phyloP scores from a whole-genome alignment of 2,329 filamentous ascomycete genomes.

The Sphaerostilbella broomeana region DNA sequence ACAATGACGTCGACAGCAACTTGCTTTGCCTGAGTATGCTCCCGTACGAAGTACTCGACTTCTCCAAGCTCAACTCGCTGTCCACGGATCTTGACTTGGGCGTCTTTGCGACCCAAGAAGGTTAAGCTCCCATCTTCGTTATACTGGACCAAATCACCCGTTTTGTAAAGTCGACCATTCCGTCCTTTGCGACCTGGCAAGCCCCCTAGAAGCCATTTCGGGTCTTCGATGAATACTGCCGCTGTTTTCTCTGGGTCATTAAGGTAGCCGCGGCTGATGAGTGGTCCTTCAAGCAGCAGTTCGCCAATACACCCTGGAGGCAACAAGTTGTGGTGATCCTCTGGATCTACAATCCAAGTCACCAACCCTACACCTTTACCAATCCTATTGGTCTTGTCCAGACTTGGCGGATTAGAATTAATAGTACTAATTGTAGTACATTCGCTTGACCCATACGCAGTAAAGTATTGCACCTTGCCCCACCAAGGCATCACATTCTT shows the following conservation, averaged over 20 bases:
- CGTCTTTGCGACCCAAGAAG: constrained; percentile 4
- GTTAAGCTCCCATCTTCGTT: neutral
- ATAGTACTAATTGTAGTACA: constrained; percentile 15
- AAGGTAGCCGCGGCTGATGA: neutral
- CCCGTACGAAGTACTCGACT: neutral
- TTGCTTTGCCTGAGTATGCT: neutral
- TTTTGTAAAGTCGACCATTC: constrained; percentile 34
- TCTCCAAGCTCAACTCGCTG: constrained; percentile 4
- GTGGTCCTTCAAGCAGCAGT: neutral
- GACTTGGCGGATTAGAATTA: neutral
- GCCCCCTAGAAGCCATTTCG: neutral
- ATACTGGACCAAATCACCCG: constrained; percentile 35
- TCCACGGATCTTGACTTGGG: constrained; percentile 3
- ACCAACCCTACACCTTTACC: constrained; percentile 2
- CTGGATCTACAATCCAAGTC: neutral
- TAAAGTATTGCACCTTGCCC: constrained; percentile 4
- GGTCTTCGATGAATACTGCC: neutral
- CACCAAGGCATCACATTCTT: neutral
- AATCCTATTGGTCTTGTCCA: neutral
- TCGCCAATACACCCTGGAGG: neutral
- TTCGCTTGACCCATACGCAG: constrained; percentile 17
- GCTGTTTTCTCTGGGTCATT: neutral
- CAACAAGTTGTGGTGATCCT: neutral
- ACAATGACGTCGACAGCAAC: neutral
- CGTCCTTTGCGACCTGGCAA: neutral